Evolutionary conservation across 2,329 filamentous ascomycete species (phyloP), one percentile per base, ranked within the genome.

Genomic region (Talaromyces funiculosus): DNA sequence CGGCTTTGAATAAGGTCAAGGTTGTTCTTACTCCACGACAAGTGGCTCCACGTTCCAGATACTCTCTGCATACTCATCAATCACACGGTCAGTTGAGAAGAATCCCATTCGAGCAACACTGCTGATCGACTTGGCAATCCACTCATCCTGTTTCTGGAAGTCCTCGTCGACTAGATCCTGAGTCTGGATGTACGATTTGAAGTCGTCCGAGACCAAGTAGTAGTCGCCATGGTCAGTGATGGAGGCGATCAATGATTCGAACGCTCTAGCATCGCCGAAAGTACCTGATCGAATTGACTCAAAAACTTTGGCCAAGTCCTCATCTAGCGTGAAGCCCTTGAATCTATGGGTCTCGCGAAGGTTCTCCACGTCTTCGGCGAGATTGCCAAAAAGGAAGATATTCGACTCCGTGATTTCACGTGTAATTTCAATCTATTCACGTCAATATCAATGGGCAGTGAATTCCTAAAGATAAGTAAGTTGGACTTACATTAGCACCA

Each of bases 11-110:
- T n/a, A n/a, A n/a, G n/a, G n/a, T n/a, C n/a, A n/a, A n/a, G n/a
- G n/a, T n/a, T n/a, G n/a, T n/a, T n/a, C 6, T 40, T 61, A 55
- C 31, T 61, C 59, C 22, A 80, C 78, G 35, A 77, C 76, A 59
- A 94, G 74, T 29, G 93, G 92, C 80, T 97, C 93, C 40, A 96
- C 81, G 71, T 97, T 97, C 94, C 94, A 99, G 74, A 99, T 97
- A 65, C 83, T 87, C 75, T 99, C 93, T 0, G 94, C 94, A 77
- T 99, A 99, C 81, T 97, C 92, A 69, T 93, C 90, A 75, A 97
- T 97, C 78, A 93, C 96, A 40, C 93, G 85, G 75, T 97, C 93
- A 65, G 89, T 93, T 67, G 87, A 92, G 81, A 97, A 97, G 84
- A 97, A 97, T 38, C 93, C 94, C 94, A 99, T 99, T 42, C 92